phyloP scores from a whole-genome alignment of 208 protist species.

The Trichomonas vaginalis region DNA sequence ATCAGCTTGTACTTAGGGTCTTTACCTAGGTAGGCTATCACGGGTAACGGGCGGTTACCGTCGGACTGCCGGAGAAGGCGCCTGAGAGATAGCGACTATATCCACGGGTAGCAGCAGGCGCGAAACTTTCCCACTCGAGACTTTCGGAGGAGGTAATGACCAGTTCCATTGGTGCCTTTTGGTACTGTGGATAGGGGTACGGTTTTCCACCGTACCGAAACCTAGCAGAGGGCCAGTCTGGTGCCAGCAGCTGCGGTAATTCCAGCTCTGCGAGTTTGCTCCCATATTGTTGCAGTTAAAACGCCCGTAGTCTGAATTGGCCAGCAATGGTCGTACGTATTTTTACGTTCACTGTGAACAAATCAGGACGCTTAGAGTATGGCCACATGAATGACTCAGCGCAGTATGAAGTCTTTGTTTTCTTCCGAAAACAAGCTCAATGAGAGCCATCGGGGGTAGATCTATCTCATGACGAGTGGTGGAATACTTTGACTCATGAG shows the following conservation, averaged over 20 bases:
- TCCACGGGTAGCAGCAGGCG: too few species aligned
- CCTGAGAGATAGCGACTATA: too few species aligned
- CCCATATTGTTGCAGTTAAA: constrained; percentile 30
- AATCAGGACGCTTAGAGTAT: neutral
- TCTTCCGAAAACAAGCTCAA: neutral
- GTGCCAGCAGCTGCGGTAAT: constrained; percentile 32
- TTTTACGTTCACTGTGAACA: too few species aligned
- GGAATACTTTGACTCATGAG: constrained; percentile 55
- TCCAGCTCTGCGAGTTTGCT: constrained; percentile 27
- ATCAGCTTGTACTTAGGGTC: constrained; percentile 58
- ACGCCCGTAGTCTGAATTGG: constrained; percentile 13
- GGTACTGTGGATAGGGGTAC: neutral
- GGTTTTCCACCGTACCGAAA: neutral
- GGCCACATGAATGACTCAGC: neutral
- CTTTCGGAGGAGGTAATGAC: neutral
- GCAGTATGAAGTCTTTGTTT: neutral
- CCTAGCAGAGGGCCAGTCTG: constrained; percentile 19
- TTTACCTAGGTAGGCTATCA: constrained; percentile 50
- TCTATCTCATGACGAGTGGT: constrained; percentile 52
- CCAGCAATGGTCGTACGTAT: neutral
- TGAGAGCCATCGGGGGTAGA: constrained; percentile 32
- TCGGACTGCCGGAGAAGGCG: constrained; percentile 16
- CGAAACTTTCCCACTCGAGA: too few species aligned
- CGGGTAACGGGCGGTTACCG: constrained; percentile 52
- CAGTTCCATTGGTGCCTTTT: neutral